A percentile compares a stretch with the other conserved stretches of the same genome.
Evolutionary conservation across 805 yeast genomes (phyloP).

Genomic region (Metschnikowia bowlesiae): DNA sequence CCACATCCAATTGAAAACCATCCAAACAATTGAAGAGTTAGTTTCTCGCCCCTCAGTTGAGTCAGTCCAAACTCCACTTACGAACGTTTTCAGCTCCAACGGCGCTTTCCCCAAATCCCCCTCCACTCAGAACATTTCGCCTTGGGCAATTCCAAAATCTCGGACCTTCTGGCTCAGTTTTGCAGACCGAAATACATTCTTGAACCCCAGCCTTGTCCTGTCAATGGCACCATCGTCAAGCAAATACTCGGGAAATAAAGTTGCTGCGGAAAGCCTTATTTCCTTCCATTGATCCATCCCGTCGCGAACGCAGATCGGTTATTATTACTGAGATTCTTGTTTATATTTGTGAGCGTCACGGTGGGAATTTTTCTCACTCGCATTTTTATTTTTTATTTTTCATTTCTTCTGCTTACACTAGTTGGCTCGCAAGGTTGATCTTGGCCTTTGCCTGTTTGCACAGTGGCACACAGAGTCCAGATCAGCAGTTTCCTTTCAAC

Average conservation of each 20-base stretch:
- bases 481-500: background rate
- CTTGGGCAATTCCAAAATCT: background rate
- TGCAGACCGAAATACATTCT: background rate
- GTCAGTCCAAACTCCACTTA: too few species aligned
- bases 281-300: conserved; percentile 1
- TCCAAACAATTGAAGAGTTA: background rate
- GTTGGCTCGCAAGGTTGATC: background rate
- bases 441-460: conserved; percentile 3
- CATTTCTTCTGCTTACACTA: background rate
- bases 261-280: conserved; percentile 1
- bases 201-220: background rate
- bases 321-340: background rate
- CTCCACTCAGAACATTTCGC: background rate
- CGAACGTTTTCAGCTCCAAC: background rate
- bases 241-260: background rate
- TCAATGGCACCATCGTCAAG: conserved; percentile 2
- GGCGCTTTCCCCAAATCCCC: background rate
- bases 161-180: background rate
- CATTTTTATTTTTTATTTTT: background rate
- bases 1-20: background rate
- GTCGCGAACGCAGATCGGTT: conserved; percentile 6
- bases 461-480: background rate
- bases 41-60: background rate
- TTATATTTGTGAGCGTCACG: conserved; percentile 3
- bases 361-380: background rate